A percentile compares a stretch with the other conserved stretches of the same genome.
phyloP scores from a whole-genome alignment of 441 rosid genomes.

The Mallotus japonicus region DNA sequence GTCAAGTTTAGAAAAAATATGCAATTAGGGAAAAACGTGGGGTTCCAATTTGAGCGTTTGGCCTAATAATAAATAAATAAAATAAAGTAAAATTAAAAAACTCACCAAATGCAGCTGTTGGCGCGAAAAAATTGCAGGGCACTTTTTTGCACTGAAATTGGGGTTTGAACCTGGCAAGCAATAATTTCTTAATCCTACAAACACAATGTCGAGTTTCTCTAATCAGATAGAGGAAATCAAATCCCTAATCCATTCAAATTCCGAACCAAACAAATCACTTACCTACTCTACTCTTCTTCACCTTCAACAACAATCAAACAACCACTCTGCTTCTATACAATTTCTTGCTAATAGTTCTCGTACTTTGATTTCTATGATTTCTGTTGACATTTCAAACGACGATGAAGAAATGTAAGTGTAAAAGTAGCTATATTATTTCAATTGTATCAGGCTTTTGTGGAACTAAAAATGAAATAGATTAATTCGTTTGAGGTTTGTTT shows the following conservation, averaged over 20 bases:
- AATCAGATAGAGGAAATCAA: constrained; percentile 37
- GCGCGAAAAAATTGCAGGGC: constrained; percentile 39
- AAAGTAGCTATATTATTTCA: no score
- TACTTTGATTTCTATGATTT: constrained; percentile 24
- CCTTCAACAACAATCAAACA: constrained; percentile 38
- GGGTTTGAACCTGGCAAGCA: constrained; percentile 10
- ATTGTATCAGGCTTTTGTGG: not conserved
- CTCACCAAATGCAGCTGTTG: constrained; percentile 11
- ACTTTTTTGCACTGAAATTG: not conserved
- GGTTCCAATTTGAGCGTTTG: no score
- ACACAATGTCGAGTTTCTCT: constrained; percentile 33
- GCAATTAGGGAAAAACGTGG: no score
- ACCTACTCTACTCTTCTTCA: constrained; percentile 42
- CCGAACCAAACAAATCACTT: constrained; percentile 32
- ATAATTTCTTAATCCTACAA: not conserved
- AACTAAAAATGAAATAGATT: no score
- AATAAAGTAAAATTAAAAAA: no score
- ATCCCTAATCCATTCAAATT: constrained; percentile 31
- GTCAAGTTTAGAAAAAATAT: no score
- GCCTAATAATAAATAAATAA: no score
- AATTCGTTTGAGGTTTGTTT: not conserved
- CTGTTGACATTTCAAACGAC: constrained; percentile 28
- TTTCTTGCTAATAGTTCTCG: constrained; percentile 30
- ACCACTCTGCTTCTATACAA: constrained; percentile 29
- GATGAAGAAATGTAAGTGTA: constrained; percentile 49